These are phyloP conservation scores for Chrysoporthe cubensis DNA, from an alignment of 2,329 filamentous ascomycete species.

Conservation along the genomic window DNA sequence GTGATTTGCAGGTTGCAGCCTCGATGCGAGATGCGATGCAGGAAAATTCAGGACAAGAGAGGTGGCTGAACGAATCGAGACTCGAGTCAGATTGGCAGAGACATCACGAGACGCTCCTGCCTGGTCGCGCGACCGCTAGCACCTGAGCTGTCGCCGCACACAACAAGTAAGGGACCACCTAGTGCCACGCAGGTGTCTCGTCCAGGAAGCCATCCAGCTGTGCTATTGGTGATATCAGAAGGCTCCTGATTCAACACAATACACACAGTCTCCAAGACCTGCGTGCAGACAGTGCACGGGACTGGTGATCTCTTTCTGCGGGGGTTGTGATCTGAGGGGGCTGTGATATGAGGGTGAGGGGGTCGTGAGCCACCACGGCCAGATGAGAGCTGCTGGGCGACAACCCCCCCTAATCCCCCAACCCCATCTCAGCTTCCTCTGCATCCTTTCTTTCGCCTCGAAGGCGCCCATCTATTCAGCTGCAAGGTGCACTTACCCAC, in stretches of 20 bases:
- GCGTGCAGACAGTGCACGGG: no score
- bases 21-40: not conserved
- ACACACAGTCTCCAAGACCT: no score
- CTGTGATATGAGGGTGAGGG: no score
- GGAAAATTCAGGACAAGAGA: not conserved
- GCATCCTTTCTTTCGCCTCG: not conserved
- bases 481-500: not conserved
- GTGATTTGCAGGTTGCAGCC: no score
- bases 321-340: no score
- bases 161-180: no score
- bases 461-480: not conserved
- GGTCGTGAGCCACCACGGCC: not conserved
- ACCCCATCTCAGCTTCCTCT: not conserved
- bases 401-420: no score
- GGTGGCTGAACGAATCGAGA: not conserved
- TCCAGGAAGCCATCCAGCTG: not conserved
- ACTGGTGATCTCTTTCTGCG: no score
- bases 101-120: conserved; percentile 2
- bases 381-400: not conserved
- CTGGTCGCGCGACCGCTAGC: not conserved
- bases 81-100: not conserved
- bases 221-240: no score
- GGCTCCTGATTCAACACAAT: no score
- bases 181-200: no score
- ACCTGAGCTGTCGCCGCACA: not conserved